Base-by-base conservation (phyloP, 2,329 filamentous ascomycete genomes). In the Xylaria sp. region DNA sequence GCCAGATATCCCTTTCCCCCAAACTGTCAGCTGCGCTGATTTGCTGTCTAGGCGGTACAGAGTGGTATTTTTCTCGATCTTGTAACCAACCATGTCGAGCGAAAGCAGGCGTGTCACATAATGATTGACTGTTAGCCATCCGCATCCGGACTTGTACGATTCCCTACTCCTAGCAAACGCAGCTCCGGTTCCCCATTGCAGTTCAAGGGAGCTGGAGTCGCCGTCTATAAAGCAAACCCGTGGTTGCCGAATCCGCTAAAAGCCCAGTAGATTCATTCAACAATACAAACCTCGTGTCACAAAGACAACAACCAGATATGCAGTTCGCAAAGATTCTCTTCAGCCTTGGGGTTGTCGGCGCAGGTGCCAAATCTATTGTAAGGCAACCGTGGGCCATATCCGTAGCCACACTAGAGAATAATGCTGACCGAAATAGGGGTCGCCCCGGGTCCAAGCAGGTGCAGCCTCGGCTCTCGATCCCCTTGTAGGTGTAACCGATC, bases 311-410 rank as follows among this genome's bases (percentile, higher is more conserved):
- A 35, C 25, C 21, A 13, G 19, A 11, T 48, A 65, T 65, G 63
- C 38, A n/a, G 23, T 29, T 41, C 37, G 3, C 35, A 35, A 55
- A 54, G 10, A 3, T 58, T 3, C 8, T 55, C 1, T 40, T 60
- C 17, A n/a, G 33, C 38, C 43, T 58, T 17, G 60, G 56, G 37
- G 46, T 10, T 43, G 11, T 21, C 1, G 23, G 43, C 8, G 43
- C 27, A 37, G 54, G 3, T 15, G 60, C 60, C 1, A 47, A 35
- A 54, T 13, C 40, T 37, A 60, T 60, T 37, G 63, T 60, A 60
- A 52, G 60, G 54, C 35, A 33, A 10, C 13, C 13, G 2, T n/a
- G n/a, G n/a, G n/a, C n/a, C 59, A 38, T 41, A 10, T 9, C 17
- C 15, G 15, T 3, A 23, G 5, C 21, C 8, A 15, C 29, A 11